Base-by-base conservation (phyloP, 352 stramenopile species). In the Globisporangium paroecandrum region DNA sequence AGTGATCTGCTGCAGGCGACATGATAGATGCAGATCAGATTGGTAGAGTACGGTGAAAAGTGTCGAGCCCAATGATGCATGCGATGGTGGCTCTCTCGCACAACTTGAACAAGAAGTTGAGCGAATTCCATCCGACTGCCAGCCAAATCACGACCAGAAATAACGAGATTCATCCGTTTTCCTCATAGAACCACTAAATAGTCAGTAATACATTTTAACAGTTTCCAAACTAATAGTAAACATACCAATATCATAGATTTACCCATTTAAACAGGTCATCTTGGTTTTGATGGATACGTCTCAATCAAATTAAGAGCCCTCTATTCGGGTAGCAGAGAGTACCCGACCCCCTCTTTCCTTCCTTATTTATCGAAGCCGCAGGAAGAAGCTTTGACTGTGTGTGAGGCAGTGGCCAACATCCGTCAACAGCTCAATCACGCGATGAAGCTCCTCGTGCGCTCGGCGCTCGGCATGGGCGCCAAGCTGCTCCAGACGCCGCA, bases 381-480 rank as follows among this genome's bases (percentile, higher is more conserved):
- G 25, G 22, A 58, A 38, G 41, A 47, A 47, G 41, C 10, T 43
- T 43, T 43, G 32, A 36, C 32, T 36, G 34, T 41, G 9, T 12
- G 41, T 47, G 41, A 47, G 41, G 41, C 41, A 47, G 54, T 59
- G 54, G 54, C 54, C 54, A 59, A 59, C 34, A 59, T 59, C 54
- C 27, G 54, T 59, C 54, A 41, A n/a, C 53, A 25, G 51, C 53
- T 47, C 27, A 29, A 29, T 29, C 53, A 59, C 27, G 7, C 24
- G 27, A 59, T 59, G 54, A 59, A 59, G 54, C 54, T 59, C 54
- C 15, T 59, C 54, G 54, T 59, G 54, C 54, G 54, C 54, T 41
- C 54, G 54, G 54, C 54, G 54, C 54, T 59, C 54, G 25, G 54
- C 54, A 18, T 41, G 27, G 5, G 54, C 54, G 27, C 54, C 27